Evolutionary conservation across 768 basidiomycete species (phyloP), one percentile per base, ranked within the genome.

Genomic region (Mycena capillaripes): DNA sequence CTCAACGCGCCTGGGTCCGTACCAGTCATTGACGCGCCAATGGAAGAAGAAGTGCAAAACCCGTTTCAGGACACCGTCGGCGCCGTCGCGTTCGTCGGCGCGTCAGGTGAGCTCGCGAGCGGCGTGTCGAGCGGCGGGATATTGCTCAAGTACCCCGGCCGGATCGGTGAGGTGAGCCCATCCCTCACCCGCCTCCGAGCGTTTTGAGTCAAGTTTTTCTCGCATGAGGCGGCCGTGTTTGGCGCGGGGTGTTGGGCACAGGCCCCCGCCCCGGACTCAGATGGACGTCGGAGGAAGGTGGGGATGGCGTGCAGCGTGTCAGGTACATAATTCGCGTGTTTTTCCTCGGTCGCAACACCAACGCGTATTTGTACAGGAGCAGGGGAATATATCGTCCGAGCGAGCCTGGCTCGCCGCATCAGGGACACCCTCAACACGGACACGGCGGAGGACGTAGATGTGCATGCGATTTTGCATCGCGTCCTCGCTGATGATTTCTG

Each of bases 81-180:
- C 19, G 94, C 93, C n/a, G 85, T 94, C 40, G 90, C 84, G 17
- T 89, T 87, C 80, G 85, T 87, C 73, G 75, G 77, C 1, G 69
- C 76, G 32, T 86, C 82, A 4, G 83, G 85, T 19, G 52, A 32
- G 14, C 21, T 91, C 63, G 90, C 91, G 16, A 90, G 92, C n/a
- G 93, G 93, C 2, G 93, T 94, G 19, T 95, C 93, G 69, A 95
- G 95, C 73, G 95, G 95, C 7, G 95, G 95, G 0, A 79, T 96
- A n/a, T 83, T 96, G 61, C 85, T 96, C 65, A 96, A 96, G 78
- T 80, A 85, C 57, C 86, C 93, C 4, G 95, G 95, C 16, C 84
- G 95, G 56, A 79, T 95, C 4, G 95, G 95, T 32, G 93, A 95
- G 84, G 94, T 94, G 48, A 73, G 76, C 60, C 17, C 25, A 11